Evolutionary conservation across 441 rosid species (phyloP).

Genomic region (Mallotus japonicus): DNA sequence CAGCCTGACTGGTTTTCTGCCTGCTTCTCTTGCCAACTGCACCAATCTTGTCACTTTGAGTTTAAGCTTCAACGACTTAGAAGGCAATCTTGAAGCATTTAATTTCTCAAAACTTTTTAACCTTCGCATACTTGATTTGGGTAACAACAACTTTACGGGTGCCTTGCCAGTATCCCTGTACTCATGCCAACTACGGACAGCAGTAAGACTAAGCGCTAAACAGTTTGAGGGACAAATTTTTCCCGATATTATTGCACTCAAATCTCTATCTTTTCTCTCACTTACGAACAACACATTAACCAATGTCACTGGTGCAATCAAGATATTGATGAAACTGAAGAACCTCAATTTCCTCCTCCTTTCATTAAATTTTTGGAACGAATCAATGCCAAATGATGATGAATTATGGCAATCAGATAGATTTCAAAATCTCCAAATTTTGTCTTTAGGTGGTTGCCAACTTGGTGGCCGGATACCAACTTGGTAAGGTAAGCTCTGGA

Average conservation of each 20-base stretch:
- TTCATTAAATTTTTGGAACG: constrained; percentile 45
- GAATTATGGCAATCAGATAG: constrained; percentile 17
- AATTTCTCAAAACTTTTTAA: constrained; percentile 39
- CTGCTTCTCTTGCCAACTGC: too few relatives aligned
- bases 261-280: constrained; percentile 60
- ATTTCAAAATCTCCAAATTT: constrained; percentile 32
- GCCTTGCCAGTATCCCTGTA: constrained; percentile 54
- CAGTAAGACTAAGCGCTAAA: constrained; percentile 64
- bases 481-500: constrained; percentile 32
- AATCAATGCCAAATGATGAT: constrained; percentile 44
- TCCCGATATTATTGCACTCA: constrained; percentile 41
- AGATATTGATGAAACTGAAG: constrained; percentile 40
- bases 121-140: constrained; percentile 62
- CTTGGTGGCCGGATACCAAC: constrained; percentile 33
- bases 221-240: constrained; percentile 52
- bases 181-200: constrained; percentile 57
- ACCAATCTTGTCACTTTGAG: constrained; percentile 41
- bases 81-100: constrained; percentile 30
- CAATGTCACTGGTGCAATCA: constrained; percentile 50
- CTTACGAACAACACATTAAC: constrained; percentile 53
- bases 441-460: constrained; percentile 36
- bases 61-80: constrained; percentile 45
- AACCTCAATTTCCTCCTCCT: constrained; percentile 54
- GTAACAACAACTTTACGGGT: constrained; percentile 61
- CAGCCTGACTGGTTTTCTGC: too few relatives aligned